Percentiles rank a stretch among this genome's conserved stretches.
Evolutionary conservation across 2,329 filamentous ascomycete genomes (phyloP).

Genomic region (Diaporthe citrichinensis): DNA sequence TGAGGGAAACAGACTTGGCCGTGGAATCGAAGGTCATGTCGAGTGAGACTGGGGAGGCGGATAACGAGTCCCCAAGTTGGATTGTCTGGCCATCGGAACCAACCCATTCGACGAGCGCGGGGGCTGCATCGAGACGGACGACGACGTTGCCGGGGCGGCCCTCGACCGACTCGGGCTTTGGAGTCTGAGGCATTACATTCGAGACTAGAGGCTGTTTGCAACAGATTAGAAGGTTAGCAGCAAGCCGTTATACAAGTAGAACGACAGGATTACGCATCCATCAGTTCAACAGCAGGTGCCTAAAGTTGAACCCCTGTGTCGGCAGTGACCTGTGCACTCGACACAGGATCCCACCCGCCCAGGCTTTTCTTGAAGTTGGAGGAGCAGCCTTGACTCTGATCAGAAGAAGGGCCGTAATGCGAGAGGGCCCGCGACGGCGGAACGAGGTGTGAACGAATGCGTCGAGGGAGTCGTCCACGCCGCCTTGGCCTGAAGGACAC

Average conservation of each 20-base stretch:
- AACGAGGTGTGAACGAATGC: neutral
- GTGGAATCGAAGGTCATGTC: conserved; percentile 7
- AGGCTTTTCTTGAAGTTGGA: conserved; percentile 11
- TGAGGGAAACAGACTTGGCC: neutral
- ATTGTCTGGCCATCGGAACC: neutral
- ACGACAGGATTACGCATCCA: conserved; percentile 22
- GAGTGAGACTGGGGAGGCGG: neutral
- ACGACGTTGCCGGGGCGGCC: neutral
- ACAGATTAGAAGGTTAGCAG: neutral
- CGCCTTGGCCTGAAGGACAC: conserved; percentile 26
- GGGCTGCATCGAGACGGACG: neutral
- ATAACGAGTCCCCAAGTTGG: neutral
- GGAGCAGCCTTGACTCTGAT: conserved; percentile 25
- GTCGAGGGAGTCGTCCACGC: conserved; percentile 22
- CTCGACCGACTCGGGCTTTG: neutral
- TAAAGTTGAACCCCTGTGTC: conserved; percentile 27
- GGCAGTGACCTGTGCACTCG: conserved; percentile 20
- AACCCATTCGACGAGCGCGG: neutral
- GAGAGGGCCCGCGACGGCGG: neutral
- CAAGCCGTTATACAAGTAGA: neutral
- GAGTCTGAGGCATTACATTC: neutral
- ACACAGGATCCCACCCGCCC: conserved; percentile 31
- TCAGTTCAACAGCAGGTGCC: conserved; percentile 21
- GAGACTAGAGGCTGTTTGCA: neutral
- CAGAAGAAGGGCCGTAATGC: neutral